Evolutionary conservation across 2,329 filamentous ascomycete species (phyloP).

Genomic region (Aureobasidium sp.): DNA sequence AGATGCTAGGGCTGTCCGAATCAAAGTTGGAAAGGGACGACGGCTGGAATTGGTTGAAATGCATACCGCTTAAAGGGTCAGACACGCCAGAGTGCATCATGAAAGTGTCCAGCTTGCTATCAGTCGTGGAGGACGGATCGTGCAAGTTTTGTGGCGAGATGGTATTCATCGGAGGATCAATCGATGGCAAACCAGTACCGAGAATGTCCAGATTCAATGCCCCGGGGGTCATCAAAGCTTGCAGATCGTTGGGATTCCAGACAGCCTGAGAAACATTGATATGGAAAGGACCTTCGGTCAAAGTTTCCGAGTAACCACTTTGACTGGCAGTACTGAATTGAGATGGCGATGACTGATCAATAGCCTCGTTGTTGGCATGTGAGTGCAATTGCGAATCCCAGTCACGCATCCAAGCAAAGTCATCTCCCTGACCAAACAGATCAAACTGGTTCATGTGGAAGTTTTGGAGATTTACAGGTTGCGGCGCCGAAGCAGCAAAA

Average conservation of each 20-base stretch:
- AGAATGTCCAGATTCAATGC: slow-evolving; percentile 69
- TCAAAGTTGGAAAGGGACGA: slow-evolving; percentile 51
- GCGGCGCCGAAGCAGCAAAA: slow-evolving; percentile 60
- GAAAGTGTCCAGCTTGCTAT: slow-evolving; percentile 71
- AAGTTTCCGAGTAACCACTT: slow-evolving; percentile 81
- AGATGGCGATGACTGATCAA: slow-evolving; percentile 91
- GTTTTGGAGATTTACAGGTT: slow-evolving; percentile 17
- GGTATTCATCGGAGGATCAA: slow-evolving; percentile 60
- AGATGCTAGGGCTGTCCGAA: slow-evolving; percentile 53
- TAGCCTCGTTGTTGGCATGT: slow-evolving; percentile 64
- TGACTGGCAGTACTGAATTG: slow-evolving; percentile 93
- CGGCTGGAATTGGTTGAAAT: slow-evolving; percentile 42
- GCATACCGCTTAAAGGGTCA: slow-evolving; percentile 55
- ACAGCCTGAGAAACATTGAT: slow-evolving; percentile 19
- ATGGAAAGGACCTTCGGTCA: slow-evolving; percentile 61
- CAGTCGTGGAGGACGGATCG: slow-evolving; percentile 54
- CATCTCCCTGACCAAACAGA: slow-evolving; percentile 47
- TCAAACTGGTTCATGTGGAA: slow-evolving; percentile 46
- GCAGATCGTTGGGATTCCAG: slow-evolving; percentile 63
- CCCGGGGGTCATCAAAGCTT: slow-evolving; percentile 55
- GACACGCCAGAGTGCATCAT: slow-evolving; percentile 44
- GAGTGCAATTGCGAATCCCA: slow-evolving; percentile 57
- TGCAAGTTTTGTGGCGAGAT: slow-evolving; percentile 68
- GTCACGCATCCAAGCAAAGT: slow-evolving; percentile 78
- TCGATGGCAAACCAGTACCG: slow-evolving; percentile 64